phyloP scores from a whole-genome alignment of 2,329 filamentous ascomycete species.

The Talaromyces atroroseus region DNA sequence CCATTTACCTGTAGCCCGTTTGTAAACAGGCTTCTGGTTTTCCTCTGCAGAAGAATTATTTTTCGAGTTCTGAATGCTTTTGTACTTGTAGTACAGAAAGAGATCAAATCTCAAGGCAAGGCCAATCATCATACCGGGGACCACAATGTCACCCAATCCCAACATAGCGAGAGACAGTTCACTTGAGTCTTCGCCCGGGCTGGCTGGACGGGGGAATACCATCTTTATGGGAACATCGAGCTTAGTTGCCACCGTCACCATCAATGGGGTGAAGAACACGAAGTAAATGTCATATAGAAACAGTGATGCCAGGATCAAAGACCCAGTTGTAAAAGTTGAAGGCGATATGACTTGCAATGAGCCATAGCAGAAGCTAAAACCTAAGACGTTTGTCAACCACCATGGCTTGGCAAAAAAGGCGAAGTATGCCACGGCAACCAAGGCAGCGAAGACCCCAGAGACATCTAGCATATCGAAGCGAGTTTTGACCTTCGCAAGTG shows the following conservation, averaged over 20 bases:
- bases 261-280: slow-evolving; percentile 50
- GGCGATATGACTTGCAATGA: slow-evolving; percentile 80
- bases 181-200: slow-evolving; percentile 39
- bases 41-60: slow-evolving; percentile 18
- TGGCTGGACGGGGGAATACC: slow-evolving; percentile 64
- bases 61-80: slow-evolving; percentile 45
- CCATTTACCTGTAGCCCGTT: slow-evolving; percentile 66
- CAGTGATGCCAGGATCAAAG: slow-evolving; percentile 67
- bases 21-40: slow-evolving; percentile 32
- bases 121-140: slow-evolving; percentile 85
- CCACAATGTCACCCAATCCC: slow-evolving; percentile 86
- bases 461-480: slow-evolving; percentile 42
- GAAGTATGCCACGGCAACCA: slow-evolving; percentile 59
- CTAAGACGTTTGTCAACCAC: slow-evolving; percentile 78
- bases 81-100: slow-evolving; percentile 71
- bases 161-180: slow-evolving; percentile 62
- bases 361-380: slow-evolving; percentile 79
- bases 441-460: slow-evolving; percentile 53
- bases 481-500: slow-evolving; percentile 40
- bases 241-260: slow-evolving; percentile 67
- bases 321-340: slow-evolving; percentile 78
- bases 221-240: slow-evolving; percentile 92
- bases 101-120: slow-evolving; percentile 88
- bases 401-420: slow-evolving; percentile 56
- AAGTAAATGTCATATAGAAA: slow-evolving; percentile 92